Conservation (phyloP, 2,329 filamentous ascomycete genomes). For the Neofusicoccum ribis region DNA sequence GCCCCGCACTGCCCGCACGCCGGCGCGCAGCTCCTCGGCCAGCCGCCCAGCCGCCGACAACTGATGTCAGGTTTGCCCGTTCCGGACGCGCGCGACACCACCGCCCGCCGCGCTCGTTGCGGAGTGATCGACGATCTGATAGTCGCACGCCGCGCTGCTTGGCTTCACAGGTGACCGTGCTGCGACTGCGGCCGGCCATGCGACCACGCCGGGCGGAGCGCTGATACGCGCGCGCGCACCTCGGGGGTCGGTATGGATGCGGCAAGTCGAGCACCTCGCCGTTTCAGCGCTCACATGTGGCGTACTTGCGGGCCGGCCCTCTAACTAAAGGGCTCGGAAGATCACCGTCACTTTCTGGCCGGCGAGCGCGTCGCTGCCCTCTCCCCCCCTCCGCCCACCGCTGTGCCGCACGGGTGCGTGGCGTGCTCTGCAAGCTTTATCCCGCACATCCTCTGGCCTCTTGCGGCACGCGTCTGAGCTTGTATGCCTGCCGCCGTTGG, state of each 20-base stretch:
- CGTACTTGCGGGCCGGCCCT: conserved; percentile 16
- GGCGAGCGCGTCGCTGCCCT: neutral
- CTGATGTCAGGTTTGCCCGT: conserved; percentile 7
- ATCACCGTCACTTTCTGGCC: conserved; percentile 9
- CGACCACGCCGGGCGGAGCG: neutral
- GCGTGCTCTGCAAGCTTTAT: conserved; percentile 19
- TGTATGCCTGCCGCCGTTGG: conserved; percentile 16
- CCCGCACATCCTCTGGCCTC: conserved; percentile 17
- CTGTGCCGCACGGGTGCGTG: conserved; percentile 16
- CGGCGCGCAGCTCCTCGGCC: neutral
- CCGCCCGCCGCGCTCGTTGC: neutral
- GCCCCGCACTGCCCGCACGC: conserved; percentile 7
- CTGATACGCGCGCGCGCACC: neutral
- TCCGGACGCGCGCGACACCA: neutral
- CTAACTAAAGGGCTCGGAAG: conserved; percentile 7
- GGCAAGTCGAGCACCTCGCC: conserved; percentile 1
- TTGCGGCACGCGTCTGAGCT: conserved; percentile 17
- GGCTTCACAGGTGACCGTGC: conserved; percentile 2
- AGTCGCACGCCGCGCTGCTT: neutral
- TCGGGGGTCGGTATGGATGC: conserved; percentile 16
- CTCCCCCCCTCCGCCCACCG: neutral
- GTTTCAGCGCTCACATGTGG: conserved; percentile 8
- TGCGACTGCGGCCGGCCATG: conserved; percentile 10
- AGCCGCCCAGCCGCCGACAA: neutral
- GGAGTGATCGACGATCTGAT: conserved; percentile 13